Base-by-base conservation (phyloP, 2,329 filamentous ascomycete genomes). In the Tolypocladium paradoxum region DNA sequence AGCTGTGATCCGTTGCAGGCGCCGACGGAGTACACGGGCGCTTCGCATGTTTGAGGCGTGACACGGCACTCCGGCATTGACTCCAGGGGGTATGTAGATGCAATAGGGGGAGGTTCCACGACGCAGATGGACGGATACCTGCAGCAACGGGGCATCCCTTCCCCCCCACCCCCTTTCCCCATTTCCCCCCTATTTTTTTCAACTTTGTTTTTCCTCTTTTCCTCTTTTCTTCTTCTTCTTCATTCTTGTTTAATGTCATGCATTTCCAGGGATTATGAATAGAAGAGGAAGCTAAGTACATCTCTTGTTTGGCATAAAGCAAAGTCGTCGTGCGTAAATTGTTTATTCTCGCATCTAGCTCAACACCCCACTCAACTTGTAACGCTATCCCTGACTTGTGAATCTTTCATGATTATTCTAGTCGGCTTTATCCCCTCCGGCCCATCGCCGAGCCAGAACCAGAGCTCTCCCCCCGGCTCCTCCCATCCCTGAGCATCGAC, bases 401-500 rank as follows among this genome's bases (percentile, higher is more conserved):
- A 11, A n/a, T 5, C 18, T 7, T 18, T 11, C 7, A 6, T 24
- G 40, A 31, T 29, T n/a, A 6, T 29, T 11, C 16, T 4, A 9
- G 6, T 47, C 16, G 38, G 38, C 12, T 6, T 33, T 12, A 31
- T 11, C 18, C 27, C 12, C 9, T 33, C 27, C 4, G 9, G 24
- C 11, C 43, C 24, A 20, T 4, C 2, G 12, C 20, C 5, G 22
- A 24, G 43, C 18, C 43, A 3, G 27, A 31, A 27, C 43, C 27
- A 31, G 43, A 47, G 20, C 27, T 31, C 36, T 53, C 31, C 14
- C 31, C 20, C 27, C 38, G 48, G 27, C 49, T 70, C 76, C 67
- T 61, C 61, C 54, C 38, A 11, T 57, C 52, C 37, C 54, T 50
- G 11, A 61, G 36, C 1, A 46, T 49, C 7, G 59, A 58, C 12